Base-by-base conservation (phyloP, 176 grass and related monocot species). In the Dendrocalamus sinicus region DNA sequence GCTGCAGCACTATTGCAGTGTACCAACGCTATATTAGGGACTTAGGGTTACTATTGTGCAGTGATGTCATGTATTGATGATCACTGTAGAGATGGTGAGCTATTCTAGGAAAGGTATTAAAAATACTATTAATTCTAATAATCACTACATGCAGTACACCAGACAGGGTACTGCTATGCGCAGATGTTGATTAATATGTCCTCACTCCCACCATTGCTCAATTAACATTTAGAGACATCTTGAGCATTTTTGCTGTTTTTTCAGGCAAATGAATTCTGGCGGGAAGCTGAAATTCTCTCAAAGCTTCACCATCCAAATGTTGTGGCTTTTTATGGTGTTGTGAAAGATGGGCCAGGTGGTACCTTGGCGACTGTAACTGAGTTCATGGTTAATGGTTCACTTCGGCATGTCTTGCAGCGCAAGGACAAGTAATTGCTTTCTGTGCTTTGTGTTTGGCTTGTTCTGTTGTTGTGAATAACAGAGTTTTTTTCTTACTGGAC, bases 331-430 rank as follows among this genome's bases (percentile, higher is more conserved):
- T 98, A 98, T 73, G 96, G 96, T 20, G 89, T 97, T 61, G 94
- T 97, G 61, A 83, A 91, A 90, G 94, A 97, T 77, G 94, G 94
- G 39, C 94, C 96, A 26, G 96, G 93, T 41, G 91, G 93, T 51
- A 98, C 96, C 35, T 88, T 97, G 69, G 94, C 94, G 1, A 97
- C 94, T 45, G 92, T 97, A n/a, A 94, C 94, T 19, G 94, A 97
- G 83, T 97, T 97, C 76, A 97, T 97, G 94, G 94, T 97, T 88
- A 97, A 97, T 92, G 94, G 94, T 77, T 97, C 94, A 89, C 94
- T 97, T 84, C 83, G 96, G 80, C 96, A 94, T 83, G 96, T 98
- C 70, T 86, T 98, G 80, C 91, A 93, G 85, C 89, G 96, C 43
- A 98, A 97, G 88, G 94, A 98, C 86, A 98, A 91, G 96, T 98